Base-by-base conservation (phyloP, 2,329 filamentous ascomycete species). In the Ophiostoma populinum region DNA sequence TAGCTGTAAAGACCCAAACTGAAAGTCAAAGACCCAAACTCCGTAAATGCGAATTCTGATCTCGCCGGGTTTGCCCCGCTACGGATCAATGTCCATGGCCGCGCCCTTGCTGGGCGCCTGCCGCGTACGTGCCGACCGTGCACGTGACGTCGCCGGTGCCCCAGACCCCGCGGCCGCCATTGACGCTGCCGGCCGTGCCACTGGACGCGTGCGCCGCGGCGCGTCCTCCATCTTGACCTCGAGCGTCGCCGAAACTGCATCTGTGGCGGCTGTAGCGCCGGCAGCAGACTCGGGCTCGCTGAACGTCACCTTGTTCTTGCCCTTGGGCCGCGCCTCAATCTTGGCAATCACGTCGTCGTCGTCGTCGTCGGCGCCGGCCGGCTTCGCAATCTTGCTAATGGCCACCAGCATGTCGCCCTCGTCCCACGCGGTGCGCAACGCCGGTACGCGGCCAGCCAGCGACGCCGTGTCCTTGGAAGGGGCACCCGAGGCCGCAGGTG, bases 341-440 rank as follows among this genome's bases (percentile, higher is more conserved):
- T 32, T 24, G 10, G 28, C n/a, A n/a, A n/a, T n/a, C n/a, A n/a
- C 11, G 29, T 7, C 7, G 27, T n/a, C 2, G 26, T 21, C 10
- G 36, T 16, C 17, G 32, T n/a, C 2, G 7, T 21, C 16, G 7
- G 29, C 35, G 4, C 15, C 19, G 5, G 35, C 29, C 19, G 38
- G 36, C 28, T 29, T 27, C 33, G 32, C 33, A 32, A 63, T 58
- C 5, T 58, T 60, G 38, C 58, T 62, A 12, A 65, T 55, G 8
- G 61, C 58, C 46, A 61, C 54, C 36, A 65, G 50, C 28, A 64
- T 49, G 40, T 61, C 52, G 24, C 55, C 51, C 21, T 61, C 59
- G 5, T 50, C 53, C 62, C 62, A 66, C 18, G 49, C 52, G 1
- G 55, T 54, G 31, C 47, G 50, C 28, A 65, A 51, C 24, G 44